Conservation (phyloP, 2,329 filamentous ascomycete species). For the Paraphoma chrysanthemicola region DNA sequence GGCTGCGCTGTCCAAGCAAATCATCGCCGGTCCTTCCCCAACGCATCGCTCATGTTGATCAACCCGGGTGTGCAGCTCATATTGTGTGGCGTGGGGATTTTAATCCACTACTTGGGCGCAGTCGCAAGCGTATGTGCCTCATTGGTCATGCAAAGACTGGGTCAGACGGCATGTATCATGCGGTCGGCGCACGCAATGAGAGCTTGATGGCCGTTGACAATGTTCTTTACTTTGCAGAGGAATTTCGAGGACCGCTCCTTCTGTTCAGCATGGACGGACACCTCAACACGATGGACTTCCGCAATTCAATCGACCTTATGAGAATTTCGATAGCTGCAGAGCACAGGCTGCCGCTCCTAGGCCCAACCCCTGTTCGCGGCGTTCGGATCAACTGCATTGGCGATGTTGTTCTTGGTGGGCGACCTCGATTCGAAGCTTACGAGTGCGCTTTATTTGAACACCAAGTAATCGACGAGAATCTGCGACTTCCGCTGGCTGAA, state of each 20-base stretch:
- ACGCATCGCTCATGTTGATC: not conserved
- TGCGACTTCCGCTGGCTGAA: not conserved
- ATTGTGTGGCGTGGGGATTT: no score
- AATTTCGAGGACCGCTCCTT: not conserved
- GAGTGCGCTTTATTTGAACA: not conserved
- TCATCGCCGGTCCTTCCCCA: not conserved
- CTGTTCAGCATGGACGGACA: not conserved
- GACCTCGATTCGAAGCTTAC: not conserved
- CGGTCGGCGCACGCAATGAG: not conserved
- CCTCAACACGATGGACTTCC: not conserved
- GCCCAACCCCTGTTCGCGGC: not conserved
- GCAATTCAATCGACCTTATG: not conserved
- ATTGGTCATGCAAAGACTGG: no score
- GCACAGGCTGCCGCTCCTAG: not conserved
- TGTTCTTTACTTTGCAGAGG: not conserved
- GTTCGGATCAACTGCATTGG: not conserved
- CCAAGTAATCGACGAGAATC: not conserved
- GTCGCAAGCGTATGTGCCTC: no score
- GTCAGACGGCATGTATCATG: not conserved
- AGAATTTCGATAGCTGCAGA: not conserved
- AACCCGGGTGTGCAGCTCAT: no score
- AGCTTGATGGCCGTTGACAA: not conserved
- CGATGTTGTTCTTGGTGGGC: not conserved
- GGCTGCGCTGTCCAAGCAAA: not conserved
- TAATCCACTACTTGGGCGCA: no score